Percentiles rank a stretch among this genome's conserved stretches.
Evolutionary conservation across 306 rosid genomes (phyloP).

Genomic region (Vicia villosa): DNA sequence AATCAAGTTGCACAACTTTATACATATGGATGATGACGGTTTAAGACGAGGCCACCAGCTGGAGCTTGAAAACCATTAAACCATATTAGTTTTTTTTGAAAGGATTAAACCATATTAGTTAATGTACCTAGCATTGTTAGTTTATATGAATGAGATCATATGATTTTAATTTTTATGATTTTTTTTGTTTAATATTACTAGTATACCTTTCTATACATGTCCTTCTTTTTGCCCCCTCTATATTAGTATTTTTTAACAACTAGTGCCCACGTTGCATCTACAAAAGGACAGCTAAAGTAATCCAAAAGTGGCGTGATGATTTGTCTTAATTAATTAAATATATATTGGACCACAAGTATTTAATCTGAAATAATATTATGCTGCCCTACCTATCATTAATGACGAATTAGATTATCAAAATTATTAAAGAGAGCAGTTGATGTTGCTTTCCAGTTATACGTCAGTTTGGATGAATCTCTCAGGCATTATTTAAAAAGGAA

Average conservation of each 20-base stretch:
- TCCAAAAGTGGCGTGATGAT: not conserved
- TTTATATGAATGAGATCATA: not conserved
- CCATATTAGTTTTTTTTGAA: too few relatives aligned
- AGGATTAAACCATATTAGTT: not conserved
- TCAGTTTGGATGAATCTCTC: not conserved
- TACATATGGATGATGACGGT: not conserved
- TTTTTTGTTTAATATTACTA: not conserved
- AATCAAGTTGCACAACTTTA: not conserved
- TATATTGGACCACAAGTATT: not conserved
- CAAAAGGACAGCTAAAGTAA: slow-evolving; percentile 3
- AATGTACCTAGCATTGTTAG: not conserved
- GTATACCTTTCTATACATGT: not conserved
- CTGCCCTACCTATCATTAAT: not conserved
- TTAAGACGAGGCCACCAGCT: not conserved
- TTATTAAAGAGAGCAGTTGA: not conserved
- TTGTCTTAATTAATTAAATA: not conserved
- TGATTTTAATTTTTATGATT: not conserved
- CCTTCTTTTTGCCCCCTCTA: not conserved
- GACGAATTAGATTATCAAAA: slow-evolving; percentile 2
- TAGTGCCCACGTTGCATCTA: slow-evolving; percentile 22
- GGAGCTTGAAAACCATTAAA: not conserved
- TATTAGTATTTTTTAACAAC: not conserved
- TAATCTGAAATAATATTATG: not conserved
- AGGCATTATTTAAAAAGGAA: not conserved
- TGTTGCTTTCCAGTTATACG: not conserved